Base-by-base conservation (phyloP, 1,284 basidiomycete species). In the Bjerkandera adusta region DNA sequence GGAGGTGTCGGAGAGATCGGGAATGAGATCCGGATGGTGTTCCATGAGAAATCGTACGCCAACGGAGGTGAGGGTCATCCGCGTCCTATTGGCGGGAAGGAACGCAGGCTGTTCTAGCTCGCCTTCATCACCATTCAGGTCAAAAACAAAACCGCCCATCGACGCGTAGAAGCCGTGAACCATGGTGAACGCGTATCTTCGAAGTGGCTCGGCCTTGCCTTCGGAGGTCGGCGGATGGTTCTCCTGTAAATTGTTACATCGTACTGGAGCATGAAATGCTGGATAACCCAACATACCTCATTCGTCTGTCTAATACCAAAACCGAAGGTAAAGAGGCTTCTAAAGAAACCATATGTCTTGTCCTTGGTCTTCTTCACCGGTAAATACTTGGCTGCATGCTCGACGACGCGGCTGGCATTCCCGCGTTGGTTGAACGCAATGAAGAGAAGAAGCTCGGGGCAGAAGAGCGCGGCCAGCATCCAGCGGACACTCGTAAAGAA, bases 61-160 rank as follows among this genome's bases (percentile, higher is more conserved):
- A 7, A 18, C 5, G 8, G 26, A 33, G 16, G 40, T 42, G 20
- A 42, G 6, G 7, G 18, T 3, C 11, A 33, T 24, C 5, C 27
- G 27, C 18, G 40, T 32, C 15, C 40, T 16, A 4, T 18, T 39
- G 13, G 30, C 12, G 3, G 50, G 43, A 5, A 52, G 43, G 33
- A 45, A 53, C 27, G 33, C 26, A 8, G 47, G 12, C 7, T 21
- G 32, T 22, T 34, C 35, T 22, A 3, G 18, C 5, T 37, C 5
- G 36, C 36, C 36, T 16, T 10, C 36, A 5, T 37, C 36, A 6
- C 6, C 6, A 16, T 22, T 36, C 13, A 34, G 13, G 33, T 56
- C 47, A 32, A 60, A 45, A 13, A 45, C 52, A 46, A 50, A 60
- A 3, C 58, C 55, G 7, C 58, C 55, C 57, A 57, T 60, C 24